phyloP scores from a whole-genome alignment of 2,329 filamentous ascomycete genomes.

The Trichoderma sp. region DNA sequence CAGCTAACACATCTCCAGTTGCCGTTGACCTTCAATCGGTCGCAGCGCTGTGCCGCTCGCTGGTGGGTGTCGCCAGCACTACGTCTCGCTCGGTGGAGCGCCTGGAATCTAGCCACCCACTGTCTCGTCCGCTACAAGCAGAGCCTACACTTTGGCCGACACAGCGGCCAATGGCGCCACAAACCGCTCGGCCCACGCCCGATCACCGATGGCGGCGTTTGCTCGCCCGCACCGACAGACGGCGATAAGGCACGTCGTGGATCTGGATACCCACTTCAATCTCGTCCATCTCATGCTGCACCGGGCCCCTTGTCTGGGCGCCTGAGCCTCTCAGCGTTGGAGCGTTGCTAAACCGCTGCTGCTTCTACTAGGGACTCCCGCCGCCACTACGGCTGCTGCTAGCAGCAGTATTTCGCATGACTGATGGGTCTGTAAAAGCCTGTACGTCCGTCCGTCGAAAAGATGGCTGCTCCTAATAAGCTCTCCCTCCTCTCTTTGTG shows the following conservation, averaged over 20 bases:
- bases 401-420: not conserved
- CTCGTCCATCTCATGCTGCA: constrained; percentile 22
- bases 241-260: constrained; percentile 25
- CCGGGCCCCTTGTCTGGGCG: constrained; percentile 9
- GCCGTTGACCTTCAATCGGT: not conserved
- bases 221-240: constrained; percentile 24
- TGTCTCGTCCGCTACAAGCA: constrained; percentile 12
- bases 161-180: constrained; percentile 14
- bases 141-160: constrained; percentile 8
- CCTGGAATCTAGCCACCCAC: not conserved
- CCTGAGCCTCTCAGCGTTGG: not conserved
- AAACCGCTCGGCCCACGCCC: constrained; percentile 18
- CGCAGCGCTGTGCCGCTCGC: not conserved
- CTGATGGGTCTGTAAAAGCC: constrained; percentile 12
- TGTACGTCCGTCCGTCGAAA: constrained; percentile 1
- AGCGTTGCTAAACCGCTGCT: not conserved
- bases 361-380: not conserved
- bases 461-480: not conserved
- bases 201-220: constrained; percentile 23
- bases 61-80: constrained; percentile 13
- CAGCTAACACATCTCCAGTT: not conserved
- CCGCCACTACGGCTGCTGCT: not conserved
- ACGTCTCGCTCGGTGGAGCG: constrained; percentile 14
- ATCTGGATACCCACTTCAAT: constrained; percentile 16
- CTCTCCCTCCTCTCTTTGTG: not conserved